Base-by-base conservation (phyloP, 208 protist genomes). In the Acanthamoeba divionensis region DNA sequence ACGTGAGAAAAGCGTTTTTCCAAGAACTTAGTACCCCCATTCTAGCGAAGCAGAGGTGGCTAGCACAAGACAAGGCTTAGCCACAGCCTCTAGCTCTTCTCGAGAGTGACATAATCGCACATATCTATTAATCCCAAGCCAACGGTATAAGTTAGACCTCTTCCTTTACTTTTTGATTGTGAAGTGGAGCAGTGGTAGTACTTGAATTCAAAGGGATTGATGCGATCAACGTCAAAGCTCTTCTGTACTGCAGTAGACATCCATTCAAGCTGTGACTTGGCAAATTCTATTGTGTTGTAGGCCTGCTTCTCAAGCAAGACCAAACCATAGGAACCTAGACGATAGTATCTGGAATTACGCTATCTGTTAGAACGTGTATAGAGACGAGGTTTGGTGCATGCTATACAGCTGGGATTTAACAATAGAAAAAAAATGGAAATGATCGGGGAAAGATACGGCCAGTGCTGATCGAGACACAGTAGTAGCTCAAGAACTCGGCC, bases 401-500 rank as follows among this genome's bases (percentile, higher is more conserved):
- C n/a, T 31, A 31, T 67, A 10, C 10, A 36, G 60, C 21, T 33
- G 4, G 9, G 6, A 86, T 5, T 2, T 10, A 7, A 66, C 15
- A 38, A 86, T 67, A 89, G 6, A 80, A 29, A 54, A 63, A 4
- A 0, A 67, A 82, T 63, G 5, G 1, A 1, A 71, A 67, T 29
- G 1, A 65, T 36, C 18, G 4, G 55, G n/a, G 21, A 38, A 7
- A 3, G 21, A 6, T 85, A 45, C 38, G 50, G 60, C 96, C 96
- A 97, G 36, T 92, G 47, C 6, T 91, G 38, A 13, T 97, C 95
- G 5, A 97, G 91, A 6, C 90, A 50, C 10, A 96, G 71, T 47
- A 94, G 31, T 18, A 97, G 55, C 54, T 97, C 96, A 0, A 97
- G 67, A 1, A 94, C 73, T 44, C 96, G 85, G 7, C 92, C 92